Percentiles rank a stretch among this genome's conserved stretches.
Conservation (phyloP, 176 grass and related monocot genomes). For the Aegilops longissima region DNA sequence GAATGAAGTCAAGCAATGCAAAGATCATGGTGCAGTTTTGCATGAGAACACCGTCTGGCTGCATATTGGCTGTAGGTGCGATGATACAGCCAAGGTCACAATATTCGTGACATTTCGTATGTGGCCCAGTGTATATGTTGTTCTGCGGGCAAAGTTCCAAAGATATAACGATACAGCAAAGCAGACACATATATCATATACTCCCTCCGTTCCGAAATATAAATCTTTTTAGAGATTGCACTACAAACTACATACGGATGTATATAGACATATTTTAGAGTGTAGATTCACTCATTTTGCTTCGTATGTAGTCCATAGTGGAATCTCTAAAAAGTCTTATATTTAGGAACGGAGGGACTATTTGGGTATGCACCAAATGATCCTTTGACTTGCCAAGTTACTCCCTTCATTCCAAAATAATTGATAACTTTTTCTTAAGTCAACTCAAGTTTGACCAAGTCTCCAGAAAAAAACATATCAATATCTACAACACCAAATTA, state of each 20-base stretch:
- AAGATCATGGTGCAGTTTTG: background rate
- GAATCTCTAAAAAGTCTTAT: no score
- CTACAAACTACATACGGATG: no score
- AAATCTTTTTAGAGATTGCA: no score
- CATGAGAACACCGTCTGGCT: background rate
- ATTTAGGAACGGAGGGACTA: background rate
- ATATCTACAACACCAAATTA: background rate
- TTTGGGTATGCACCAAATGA: background rate
- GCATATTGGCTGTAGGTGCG: background rate
- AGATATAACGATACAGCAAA: background rate
- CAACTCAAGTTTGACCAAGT: no score
- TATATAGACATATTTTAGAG: no score
- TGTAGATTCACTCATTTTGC: no score
- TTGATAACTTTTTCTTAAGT: no score
- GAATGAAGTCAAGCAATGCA: background rate
- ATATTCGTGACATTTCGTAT: background rate
- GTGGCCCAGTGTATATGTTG: background rate
- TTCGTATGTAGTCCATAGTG: no score
- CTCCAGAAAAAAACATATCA: background rate
- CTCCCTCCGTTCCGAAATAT: no score
- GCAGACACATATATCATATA: background rate
- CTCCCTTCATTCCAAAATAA: background rate
- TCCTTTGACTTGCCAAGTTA: background rate
- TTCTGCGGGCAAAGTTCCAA: background rate
- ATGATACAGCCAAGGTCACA: background rate